Base-by-base conservation (phyloP, 805 yeast genomes). In the Pichia manshurica region DNA sequence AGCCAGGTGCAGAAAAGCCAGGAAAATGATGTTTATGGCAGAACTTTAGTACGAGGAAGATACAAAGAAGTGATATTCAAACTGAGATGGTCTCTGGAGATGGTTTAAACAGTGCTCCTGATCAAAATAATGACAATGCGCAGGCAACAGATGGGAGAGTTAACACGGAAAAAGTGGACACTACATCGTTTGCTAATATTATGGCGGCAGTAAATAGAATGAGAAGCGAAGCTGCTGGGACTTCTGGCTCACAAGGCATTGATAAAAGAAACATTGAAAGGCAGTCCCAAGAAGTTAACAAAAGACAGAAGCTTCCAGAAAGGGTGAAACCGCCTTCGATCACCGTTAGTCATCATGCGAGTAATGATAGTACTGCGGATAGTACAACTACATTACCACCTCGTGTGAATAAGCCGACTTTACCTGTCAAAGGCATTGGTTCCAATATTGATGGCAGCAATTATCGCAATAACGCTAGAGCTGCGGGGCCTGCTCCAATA, bases 281-380 rank as follows among this genome's bases (percentile, higher is more conserved):
- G 16, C 21, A 28, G 21, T n/a, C n/a, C n/a, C n/a, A 19, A 4
- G 41, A 44, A 4, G 42, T 33, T 13, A 33, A 21, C 17, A 51
- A 51, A 22, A 50, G 42, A 28, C 43, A 40, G 7, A 38, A 39
- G 31, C 5, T 44, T 5, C 46, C 51, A 0, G 37, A 22, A 35
- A 22, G 37, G n/a, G 35, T 21, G 10, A n/a, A 36, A 46, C 40
- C 22, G 16, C 42, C 52, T 7, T 41, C 47, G n/a, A 17, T 3
- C 20, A 34, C 2, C 15, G 17, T 9, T 7, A 42, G 23, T 40
- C n/a, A 32, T 21, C n/a, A 15, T n/a, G n/a, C n/a, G n/a, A n/a
- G n/a, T 16, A 21, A 8, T 1, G 20, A 2, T 16, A 4, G 10
- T 8, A 13, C 28, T 6, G 15, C 12, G 2, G 22, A 12, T 8